Percentiles rank a stretch among this genome's conserved stretches.
Evolutionary conservation across 805 yeast genomes (phyloP).

Genomic region (Naumovozyma dairenensis): DNA sequence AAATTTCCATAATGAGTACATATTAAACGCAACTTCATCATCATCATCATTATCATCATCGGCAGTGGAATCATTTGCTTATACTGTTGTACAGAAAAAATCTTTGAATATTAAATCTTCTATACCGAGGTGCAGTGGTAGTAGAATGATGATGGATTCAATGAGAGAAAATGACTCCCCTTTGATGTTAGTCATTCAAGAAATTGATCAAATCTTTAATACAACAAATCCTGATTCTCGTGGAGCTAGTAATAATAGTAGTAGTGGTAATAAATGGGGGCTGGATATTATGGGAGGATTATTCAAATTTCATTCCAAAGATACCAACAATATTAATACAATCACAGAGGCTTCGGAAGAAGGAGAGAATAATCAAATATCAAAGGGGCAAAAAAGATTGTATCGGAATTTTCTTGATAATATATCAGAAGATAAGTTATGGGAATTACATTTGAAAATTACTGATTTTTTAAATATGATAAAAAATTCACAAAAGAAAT

Average conservation of each 20-base stretch:
- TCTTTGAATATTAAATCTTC: constrained; percentile 12
- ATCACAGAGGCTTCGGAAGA: no score
- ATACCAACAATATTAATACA: background rate
- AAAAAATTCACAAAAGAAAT: constrained; percentile 9
- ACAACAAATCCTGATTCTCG: background rate
- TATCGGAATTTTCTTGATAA: constrained; percentile 15
- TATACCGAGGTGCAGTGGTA: constrained; percentile 16
- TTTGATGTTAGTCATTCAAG: constrained; percentile 20
- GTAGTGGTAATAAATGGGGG: constrained; percentile 5
- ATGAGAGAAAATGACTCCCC: constrained; percentile 6
- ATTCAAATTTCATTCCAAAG: constrained; percentile 2
- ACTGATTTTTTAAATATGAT: constrained; percentile 11
- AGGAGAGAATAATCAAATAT: no score
- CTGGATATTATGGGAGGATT: constrained; percentile 17
- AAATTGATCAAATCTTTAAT: constrained; percentile 15
- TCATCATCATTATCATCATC: background rate
- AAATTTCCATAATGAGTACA: constrained; percentile 12
- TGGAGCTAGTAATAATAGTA: background rate
- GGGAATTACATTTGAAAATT: constrained; percentile 21
- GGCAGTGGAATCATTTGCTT: constrained; percentile 15
- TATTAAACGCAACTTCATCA: background rate
- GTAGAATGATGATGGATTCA: background rate
- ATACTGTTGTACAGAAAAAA: constrained; percentile 12
- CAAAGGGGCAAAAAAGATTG: background rate
- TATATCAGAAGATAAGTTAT: constrained; percentile 16